Conservation (phyloP, 2,329 filamentous ascomycete species). For the Penicillium nordicum region DNA sequence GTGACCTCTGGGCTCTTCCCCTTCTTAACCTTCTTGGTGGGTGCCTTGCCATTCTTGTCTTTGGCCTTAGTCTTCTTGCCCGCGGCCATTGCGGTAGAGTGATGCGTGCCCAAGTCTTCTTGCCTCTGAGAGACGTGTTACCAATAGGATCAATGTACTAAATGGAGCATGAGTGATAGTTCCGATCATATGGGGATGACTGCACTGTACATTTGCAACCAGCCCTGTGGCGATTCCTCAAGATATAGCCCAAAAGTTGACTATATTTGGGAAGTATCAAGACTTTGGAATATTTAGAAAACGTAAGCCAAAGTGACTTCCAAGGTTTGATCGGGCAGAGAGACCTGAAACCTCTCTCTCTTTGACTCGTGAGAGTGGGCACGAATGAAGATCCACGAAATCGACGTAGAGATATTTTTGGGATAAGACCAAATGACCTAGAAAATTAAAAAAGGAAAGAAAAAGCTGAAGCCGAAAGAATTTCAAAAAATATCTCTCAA, state of each 20-base stretch:
- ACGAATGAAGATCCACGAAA: conserved; percentile 37
- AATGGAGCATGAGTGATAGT: conserved; percentile 24
- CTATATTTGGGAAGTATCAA: conserved; percentile 19
- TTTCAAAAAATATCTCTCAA: conserved; percentile 11
- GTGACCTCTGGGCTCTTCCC: conserved; percentile 29
- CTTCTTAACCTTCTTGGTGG: conserved; percentile 35
- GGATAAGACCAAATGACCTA: conserved; percentile 24
- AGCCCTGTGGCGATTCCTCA: conserved; percentile 25
- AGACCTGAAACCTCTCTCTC: conserved; percentile 17
- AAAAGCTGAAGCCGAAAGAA: conserved; percentile 1
- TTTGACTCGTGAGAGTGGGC: conserved; percentile 24
- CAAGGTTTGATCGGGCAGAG: conserved; percentile 17
- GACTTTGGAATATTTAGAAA: conserved; percentile 17
- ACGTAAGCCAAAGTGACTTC: conserved; percentile 16
- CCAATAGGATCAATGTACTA: conserved; percentile 28
- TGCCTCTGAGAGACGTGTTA: conserved; percentile 29
- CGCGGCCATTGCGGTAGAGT: conserved; percentile 26
- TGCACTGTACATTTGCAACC: conserved; percentile 33
- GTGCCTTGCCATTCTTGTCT: conserved; percentile 28
- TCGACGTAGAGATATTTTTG: conserved; percentile 24
- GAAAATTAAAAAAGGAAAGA: conserved; percentile 10
- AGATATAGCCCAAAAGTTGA: conserved; percentile 32
- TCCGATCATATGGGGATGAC: conserved; percentile 28
- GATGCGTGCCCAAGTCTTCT: conserved; percentile 33
- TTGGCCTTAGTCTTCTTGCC: conserved; percentile 32